Conservation (phyloP, 306 rosid genomes). For the Psophocarpus tetragonolobus region DNA sequence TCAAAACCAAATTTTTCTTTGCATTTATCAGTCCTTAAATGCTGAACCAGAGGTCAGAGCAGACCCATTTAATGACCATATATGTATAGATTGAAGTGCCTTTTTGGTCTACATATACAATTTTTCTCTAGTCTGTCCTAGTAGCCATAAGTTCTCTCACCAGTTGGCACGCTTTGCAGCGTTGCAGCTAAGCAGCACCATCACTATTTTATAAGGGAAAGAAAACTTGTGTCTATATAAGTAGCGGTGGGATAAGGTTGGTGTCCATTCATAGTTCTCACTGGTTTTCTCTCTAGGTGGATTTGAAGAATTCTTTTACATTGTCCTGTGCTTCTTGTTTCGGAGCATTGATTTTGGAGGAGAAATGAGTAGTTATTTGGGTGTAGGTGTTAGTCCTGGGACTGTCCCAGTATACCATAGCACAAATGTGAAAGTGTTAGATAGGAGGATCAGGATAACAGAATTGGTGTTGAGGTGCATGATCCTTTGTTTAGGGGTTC, state of each 20-base stretch:
- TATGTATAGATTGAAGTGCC: conserved; percentile 29
- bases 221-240: conserved; percentile 31
- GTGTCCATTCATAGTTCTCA: background rate
- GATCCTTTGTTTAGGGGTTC: conserved; percentile 61
- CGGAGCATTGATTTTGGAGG: conserved; percentile 18
- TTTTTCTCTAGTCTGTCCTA: conserved; percentile 20
- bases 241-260: conserved; percentile 2
- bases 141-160: conserved; percentile 45
- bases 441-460: conserved; percentile 58
- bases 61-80: conserved; percentile 44
- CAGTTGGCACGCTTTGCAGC: conserved; percentile 50
- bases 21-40: conserved; percentile 35
- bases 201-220: conserved; percentile 25
- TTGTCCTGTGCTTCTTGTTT: background rate
- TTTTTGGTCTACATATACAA: conserved; percentile 1
- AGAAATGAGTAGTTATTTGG: conserved; percentile 68
- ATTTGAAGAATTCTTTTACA: background rate
- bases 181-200: conserved; percentile 28
- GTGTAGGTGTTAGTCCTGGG: conserved; percentile 88
- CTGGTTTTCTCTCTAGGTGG: background rate
- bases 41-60: conserved; percentile 45
- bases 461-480: conserved; percentile 75
- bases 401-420: conserved; percentile 62
- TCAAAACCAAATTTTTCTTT: conserved; percentile 34
- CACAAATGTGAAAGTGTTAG: conserved; percentile 53